Conservation (phyloP, 2,329 filamentous ascomycete genomes). For the Penicillium occitanis region DNA sequence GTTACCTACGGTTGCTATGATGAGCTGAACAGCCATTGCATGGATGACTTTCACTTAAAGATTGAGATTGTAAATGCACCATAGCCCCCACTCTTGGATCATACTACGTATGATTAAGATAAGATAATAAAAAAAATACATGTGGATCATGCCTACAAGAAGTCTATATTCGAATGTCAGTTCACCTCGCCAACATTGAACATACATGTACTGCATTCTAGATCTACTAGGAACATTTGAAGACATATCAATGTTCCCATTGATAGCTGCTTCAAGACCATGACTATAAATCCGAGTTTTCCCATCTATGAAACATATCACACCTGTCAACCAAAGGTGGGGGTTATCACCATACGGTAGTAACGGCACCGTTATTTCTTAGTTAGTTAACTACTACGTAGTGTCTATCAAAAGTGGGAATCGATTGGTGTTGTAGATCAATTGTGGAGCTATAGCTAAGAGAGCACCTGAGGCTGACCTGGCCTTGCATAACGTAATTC, state of each 20-base stretch:
- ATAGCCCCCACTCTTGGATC: constrained; percentile 2
- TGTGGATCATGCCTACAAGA: not conserved
- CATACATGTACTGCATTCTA: no score
- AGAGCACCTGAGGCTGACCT: not conserved
- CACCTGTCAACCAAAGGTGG: not conserved
- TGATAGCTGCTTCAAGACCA: not conserved
- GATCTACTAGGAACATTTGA: no score
- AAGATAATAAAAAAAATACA: not conserved
- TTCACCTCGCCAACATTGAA: no score
- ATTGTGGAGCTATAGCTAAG: not conserved
- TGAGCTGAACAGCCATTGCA: not conserved
- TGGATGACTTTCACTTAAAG: not conserved
- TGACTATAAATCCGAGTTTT: not conserved
- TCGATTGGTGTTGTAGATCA: not conserved
- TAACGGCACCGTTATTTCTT: not conserved
- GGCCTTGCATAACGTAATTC: not conserved
- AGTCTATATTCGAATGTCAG: not conserved
- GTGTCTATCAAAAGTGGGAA: not conserved
- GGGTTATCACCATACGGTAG: not conserved
- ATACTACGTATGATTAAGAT: not conserved
- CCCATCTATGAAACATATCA: not conserved
- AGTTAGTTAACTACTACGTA: not conserved
- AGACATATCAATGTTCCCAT: not conserved
- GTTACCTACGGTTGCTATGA: not conserved
- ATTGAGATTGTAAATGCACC: not conserved